phyloP scores from a whole-genome alignment of 2,329 filamentous ascomycete species.

The Stylonectria norvegica region DNA sequence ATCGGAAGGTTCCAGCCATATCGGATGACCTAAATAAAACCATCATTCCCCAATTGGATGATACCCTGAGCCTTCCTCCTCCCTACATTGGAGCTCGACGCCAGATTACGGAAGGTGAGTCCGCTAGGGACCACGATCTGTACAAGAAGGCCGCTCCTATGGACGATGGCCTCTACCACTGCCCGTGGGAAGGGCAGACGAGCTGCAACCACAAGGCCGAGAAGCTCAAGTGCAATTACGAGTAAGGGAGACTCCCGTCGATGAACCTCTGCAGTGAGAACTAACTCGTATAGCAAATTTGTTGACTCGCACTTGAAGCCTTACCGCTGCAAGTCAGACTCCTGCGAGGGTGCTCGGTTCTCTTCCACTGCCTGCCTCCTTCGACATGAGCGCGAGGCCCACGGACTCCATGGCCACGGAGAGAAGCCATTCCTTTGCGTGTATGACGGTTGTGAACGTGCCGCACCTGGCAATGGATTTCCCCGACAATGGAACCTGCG shows the following conservation, averaged over 20 bases:
- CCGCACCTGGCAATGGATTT: conserved; percentile 80
- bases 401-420: conserved; percentile 92
- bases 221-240: conserved; percentile 98
- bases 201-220: conserved; percentile 86
- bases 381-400: conserved; percentile 91
- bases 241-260: conserved; percentile 59
- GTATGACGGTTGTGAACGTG: conserved; percentile 82
- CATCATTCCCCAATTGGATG: conserved; percentile 27
- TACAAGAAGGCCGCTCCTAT: conserved; percentile 63
- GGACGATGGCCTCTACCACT: conserved; percentile 84
- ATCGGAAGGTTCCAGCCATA: conserved; percentile 30
- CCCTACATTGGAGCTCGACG: conserved; percentile 44
- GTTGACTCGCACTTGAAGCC: conserved; percentile 96
- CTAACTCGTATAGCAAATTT: conserved; percentile 69
- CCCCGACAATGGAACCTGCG: conserved; percentile 92
- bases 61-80: conserved; percentile 30
- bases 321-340: conserved; percentile 84
- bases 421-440: conserved; percentile 89
- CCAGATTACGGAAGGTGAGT: conserved; percentile 51
- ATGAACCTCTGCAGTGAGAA: conserved; percentile 1
- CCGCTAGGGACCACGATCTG: conserved; percentile 62
- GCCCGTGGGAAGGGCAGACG: conserved; percentile 72
- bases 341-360: conserved; percentile 83
- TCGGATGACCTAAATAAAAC: conserved; percentile 27
- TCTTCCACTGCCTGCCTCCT: conserved; percentile 94